A percentile compares a stretch with the other conserved stretches of the same genome.
phyloP scores from a whole-genome alignment of 768 basidiomycete genomes.

The Tylopilus vinaceipallidus region DNA sequence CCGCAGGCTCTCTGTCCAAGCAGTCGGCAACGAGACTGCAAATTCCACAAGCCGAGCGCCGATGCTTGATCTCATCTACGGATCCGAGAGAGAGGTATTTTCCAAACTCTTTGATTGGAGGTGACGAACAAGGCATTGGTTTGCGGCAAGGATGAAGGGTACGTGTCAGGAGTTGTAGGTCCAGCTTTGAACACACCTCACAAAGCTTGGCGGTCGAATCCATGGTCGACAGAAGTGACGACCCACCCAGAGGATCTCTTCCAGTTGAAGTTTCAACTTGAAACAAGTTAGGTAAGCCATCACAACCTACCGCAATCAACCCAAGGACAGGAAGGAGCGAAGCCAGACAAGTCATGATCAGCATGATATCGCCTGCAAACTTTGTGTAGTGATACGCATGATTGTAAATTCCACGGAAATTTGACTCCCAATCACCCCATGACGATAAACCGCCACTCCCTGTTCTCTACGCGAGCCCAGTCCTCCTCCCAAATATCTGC shows the following conservation, averaged over 20 bases:
- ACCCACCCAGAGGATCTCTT: no score
- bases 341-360: no score
- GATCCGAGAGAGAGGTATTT: slow-evolving; percentile 5
- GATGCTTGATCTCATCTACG: slow-evolving; percentile 12
- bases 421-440: no score
- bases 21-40: slow-evolving; percentile 12
- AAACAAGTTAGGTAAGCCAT: no score
- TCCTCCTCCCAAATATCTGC: background rate
- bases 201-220: slow-evolving; percentile 1
- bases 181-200: slow-evolving; percentile 4
- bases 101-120: background rate
- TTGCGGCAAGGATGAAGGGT: slow-evolving; percentile 6
- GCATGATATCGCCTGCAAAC: no score
- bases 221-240: no score
- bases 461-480: slow-evolving; percentile 8
- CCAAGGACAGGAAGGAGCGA: no score
- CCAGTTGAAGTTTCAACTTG: no score
- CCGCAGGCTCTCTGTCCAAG: slow-evolving; percentile 8
- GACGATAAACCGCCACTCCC: slow-evolving; percentile 12
- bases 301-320: no score
- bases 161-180: background rate
- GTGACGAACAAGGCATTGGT: background rate
- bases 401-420: no score
- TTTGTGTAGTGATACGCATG: no score
- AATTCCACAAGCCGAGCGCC: slow-evolving; percentile 10